These are phyloP conservation scores for Colletotrichum navitas DNA, from an alignment of 2,329 filamentous ascomycete species.

Conservation along the genomic window DNA sequence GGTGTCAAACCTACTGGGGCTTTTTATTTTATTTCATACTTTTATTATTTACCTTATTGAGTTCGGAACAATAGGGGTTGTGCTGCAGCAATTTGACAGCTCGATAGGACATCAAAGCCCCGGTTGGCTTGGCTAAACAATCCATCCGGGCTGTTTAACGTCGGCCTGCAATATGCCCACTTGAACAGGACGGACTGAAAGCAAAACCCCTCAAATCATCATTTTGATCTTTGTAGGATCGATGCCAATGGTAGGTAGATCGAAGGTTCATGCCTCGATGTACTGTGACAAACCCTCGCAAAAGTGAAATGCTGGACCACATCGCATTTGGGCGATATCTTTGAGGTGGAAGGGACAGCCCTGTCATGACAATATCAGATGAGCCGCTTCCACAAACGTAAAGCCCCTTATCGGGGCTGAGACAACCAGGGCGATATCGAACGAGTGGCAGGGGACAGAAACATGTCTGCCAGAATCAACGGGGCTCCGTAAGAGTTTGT, in stretches of 20 bases:
- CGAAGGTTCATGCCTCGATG: neutral
- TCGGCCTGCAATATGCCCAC: neutral
- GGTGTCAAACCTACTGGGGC: neutral
- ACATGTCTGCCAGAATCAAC: neutral
- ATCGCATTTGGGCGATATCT: neutral
- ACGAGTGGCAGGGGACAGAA: neutral
- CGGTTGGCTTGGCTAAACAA: neutral
- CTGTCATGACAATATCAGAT: neutral
- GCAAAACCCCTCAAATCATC: neutral
- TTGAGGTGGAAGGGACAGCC: neutral
- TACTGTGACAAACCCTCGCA: neutral
- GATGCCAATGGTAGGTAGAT: neutral
- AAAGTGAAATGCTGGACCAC: neutral
- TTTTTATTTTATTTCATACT: no score
- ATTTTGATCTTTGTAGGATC: neutral
- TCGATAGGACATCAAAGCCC: no score
- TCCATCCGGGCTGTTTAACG: neutral
- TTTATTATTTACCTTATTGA: neutral
- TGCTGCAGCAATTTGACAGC: neutral
- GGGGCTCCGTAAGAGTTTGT: neutral
- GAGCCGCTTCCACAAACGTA: neutral
- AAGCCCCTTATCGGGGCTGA: slow-evolving; percentile 1
- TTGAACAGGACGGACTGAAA: neutral
- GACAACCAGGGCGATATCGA: neutral
- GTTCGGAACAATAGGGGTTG: neutral